Evolutionary conservation across 192 early-diverging fungal genomes (phyloP), one percentile per base, ranked within the genome.

Genomic region (Gigaspora rosea): DNA sequence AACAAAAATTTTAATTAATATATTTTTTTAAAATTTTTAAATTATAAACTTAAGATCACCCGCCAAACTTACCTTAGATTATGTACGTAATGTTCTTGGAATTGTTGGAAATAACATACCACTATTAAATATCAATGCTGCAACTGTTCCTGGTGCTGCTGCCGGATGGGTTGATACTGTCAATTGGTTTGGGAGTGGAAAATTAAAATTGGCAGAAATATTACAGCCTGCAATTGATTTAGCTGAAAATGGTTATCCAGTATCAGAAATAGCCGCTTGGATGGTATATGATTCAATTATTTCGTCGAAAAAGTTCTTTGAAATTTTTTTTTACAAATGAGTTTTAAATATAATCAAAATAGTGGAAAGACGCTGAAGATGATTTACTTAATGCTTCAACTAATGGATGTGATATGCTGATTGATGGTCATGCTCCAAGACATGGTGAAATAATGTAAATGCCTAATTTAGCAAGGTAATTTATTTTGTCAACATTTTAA

Each of bases 141-240:
- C 88, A n/a, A 94, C 91, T 16, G 89, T 95, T 13, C 93, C 91
- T 0, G 92, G 92, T 18, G 92, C 93, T 4, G 92, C 89, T 9
- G 89, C 90, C 1, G 92, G 88, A 15, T 95, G 92, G 92, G 80
- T 87, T 9, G 92, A 94, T 74, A 85, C 88, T 1, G 79, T 93
- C 3, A 73, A 85, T 67, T 48, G 47, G 2, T 92, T 94, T 82
- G 93, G 93, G 8, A 89, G 86, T 12, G 85, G 88, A 8, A 82
- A 84, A 56, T 35, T 95, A 8, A 68, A 83, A 12, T 75, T 93
- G 50, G 63, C 9, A 9, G 86, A 90, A 12, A 82, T 92, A 62
- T 82, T 95, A 4, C 76, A 68, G 11, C 93, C 93, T 8, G 93
- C 93, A 2, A 90, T 93, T 77, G 80, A 79, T 71, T 77, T 93